Conservation (phyloP, 768 basidiomycete species). For the Rhodotorula kratochvilovae region DNA sequence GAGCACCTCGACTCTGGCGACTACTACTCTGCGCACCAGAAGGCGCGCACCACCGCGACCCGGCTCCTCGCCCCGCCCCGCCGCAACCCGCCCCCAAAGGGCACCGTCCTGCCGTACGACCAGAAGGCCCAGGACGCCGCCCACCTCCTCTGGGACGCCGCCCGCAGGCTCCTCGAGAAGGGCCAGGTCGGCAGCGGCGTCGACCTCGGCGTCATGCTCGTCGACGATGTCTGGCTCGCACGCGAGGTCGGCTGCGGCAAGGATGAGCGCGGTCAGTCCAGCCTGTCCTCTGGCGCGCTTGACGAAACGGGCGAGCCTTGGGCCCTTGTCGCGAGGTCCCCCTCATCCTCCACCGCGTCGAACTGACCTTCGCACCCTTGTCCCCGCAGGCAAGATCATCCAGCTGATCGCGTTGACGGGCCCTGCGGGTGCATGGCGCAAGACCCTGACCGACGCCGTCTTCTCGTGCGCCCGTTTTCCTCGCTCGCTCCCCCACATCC, state of each 20-base stretch:
- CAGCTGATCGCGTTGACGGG: conserved; percentile 86
- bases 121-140: conserved; percentile 78
- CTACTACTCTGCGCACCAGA: conserved; percentile 89
- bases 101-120: conserved; percentile 57
- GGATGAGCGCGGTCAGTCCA: conserved; percentile 34
- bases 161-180: conserved; percentile 78
- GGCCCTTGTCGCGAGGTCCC: neutral
- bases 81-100: neutral
- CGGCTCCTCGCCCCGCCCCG: conserved; percentile 50
- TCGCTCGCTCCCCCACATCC: neutral
- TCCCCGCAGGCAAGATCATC: conserved; percentile 53
- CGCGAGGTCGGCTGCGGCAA: conserved; percentile 57
- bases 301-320: neutral
- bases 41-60: conserved; percentile 89
- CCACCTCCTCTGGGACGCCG: conserved; percentile 85
- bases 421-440: conserved; percentile 75
- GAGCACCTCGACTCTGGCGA: conserved; percentile 68
- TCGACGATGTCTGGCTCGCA: conserved; percentile 72
- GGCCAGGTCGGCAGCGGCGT: conserved; percentile 85
- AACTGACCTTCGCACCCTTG: neutral
- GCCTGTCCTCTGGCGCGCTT: neutral
- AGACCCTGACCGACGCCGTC: conserved; percentile 77
- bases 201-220: conserved; percentile 71
- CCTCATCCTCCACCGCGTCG: neutral
- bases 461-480: conserved; percentile 61